These are phyloP conservation scores for Yarrowia sp. DNA, from an alignment of 805 yeast species.

Conservation along the genomic window DNA sequence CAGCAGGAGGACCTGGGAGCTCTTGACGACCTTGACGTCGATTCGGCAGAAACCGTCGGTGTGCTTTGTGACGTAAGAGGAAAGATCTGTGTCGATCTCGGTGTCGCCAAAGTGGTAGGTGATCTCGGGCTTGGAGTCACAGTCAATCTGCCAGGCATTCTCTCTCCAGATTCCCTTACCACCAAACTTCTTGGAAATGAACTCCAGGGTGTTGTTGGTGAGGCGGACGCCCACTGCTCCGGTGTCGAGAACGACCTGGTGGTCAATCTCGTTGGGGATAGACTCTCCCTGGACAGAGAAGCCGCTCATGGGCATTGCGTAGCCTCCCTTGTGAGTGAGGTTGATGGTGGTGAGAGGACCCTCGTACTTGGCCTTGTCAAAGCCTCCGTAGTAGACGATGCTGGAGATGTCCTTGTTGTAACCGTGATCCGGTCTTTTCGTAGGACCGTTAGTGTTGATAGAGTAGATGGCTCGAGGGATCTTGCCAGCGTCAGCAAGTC, in stretches of 20 bases:
- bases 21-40: background rate
- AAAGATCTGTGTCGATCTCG: background rate
- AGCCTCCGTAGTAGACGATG: background rate
- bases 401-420: too few relatives aligned
- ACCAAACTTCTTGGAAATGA: background rate
- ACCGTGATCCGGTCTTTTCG: too few relatives aligned
- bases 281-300: background rate
- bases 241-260: slow-evolving; percentile 3
- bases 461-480: background rate
- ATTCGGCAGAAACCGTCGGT: too few relatives aligned
- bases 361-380: background rate
- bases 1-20: background rate
- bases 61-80: background rate
- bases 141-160: background rate
- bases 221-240: background rate
- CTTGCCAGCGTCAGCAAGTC: background rate
- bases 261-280: background rate
- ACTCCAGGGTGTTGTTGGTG: background rate
- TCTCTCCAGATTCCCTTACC: background rate
- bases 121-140: background rate
- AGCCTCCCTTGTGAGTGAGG: background rate
- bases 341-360: background rate
- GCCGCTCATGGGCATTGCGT: slow-evolving; percentile 1
- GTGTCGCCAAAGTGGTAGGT: slow-evolving; percentile 8
- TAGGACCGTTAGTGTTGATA: background rate